Conservation (phyloP, 257 asterid species). For the Schizonepeta tenuifolia region DNA sequence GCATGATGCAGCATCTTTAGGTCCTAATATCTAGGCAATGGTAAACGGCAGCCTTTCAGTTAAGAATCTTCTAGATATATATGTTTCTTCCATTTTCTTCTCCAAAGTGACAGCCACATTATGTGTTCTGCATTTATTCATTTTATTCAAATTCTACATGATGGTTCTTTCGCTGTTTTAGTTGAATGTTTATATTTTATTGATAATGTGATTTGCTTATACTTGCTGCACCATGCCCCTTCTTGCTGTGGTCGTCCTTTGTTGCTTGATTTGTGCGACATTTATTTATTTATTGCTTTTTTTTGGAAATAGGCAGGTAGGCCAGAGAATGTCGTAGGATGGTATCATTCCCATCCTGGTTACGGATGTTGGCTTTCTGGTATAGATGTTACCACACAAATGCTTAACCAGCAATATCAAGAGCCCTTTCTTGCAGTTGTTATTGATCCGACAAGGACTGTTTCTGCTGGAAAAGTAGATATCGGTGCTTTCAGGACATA, state of each 20-base stretch:
- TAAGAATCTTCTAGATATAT: background rate
- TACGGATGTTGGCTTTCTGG: constrained; percentile 99
- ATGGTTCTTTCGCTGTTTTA: background rate
- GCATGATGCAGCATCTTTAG: constrained; percentile 22
- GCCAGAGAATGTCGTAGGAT: constrained; percentile 92
- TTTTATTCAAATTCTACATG: background rate
- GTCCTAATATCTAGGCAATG: background rate
- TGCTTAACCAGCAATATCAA: constrained; percentile 96
- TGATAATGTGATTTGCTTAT: background rate
- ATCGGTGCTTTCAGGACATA: constrained; percentile 98
- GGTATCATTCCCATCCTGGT: constrained; percentile 99
- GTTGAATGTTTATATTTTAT: background rate
- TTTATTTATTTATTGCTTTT: constrained; percentile 16
- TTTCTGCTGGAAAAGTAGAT: constrained; percentile 98
- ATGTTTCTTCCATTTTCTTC: background rate
- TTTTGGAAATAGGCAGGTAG: constrained; percentile 74
- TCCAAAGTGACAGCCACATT: background rate
- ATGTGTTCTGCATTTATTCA: background rate
- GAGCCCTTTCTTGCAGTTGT: constrained; percentile 99
- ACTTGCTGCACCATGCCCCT: constrained; percentile 11
- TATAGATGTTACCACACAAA: constrained; percentile 92
- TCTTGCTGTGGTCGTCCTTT: background rate
- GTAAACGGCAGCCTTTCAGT: background rate
- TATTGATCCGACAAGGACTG: constrained; percentile 97
- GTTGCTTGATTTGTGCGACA: constrained; percentile 17